Base-by-base conservation (phyloP, 768 basidiomycete species). In the Floccularia luteovirens region DNA sequence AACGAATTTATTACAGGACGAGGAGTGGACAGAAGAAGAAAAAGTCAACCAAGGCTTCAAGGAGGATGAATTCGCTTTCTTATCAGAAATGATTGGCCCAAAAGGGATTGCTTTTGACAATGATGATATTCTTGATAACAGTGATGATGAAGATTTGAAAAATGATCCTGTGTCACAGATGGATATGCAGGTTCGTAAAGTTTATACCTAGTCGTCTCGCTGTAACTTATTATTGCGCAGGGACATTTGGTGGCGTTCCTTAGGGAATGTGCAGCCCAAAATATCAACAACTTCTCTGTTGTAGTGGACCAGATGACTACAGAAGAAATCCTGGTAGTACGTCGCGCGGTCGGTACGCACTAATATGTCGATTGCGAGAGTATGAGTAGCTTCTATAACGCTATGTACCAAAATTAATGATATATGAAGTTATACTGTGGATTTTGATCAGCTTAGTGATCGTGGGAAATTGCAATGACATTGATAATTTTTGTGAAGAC, bases 11-110 rank as follows among this genome's bases (percentile, higher is more conserved):
- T 8, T 34, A 7, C 43, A 89, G 71, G 86, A 91, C 47, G 90
- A 90, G 24, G 89, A 90, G n/a, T 98, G 94, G 94, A 74, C 77
- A 7, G 92, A 96, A 50, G 91, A 92, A 53, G 91, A 88, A 41
- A 75, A 72, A 35, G 58, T 73, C 24, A 64, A 76, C 36, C 72
- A 77, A 47, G 63, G 60, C 5, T 61, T 72, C 50, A 84, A 78
- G 51, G 67, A 78, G 36, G 85, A 87, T n/a, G 85, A 90, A 50
- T 78, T 88, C 47, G 77, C 80, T 17, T 89, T 80, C 66, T 63
- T 96, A 25, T 90, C 90, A 4, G 87, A 91, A 35, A 71, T 90
- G 69, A 71, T 91, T 36, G 82, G 84, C 8, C 77, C 80, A 1
- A 79, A 75, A 36, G 85, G 80, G 5, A 69, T 77, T 51, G 74